Evolutionary conservation across 805 yeast species (phyloP), one percentile per base, ranked within the genome.

Genomic region (Saturnispora quitensis): DNA sequence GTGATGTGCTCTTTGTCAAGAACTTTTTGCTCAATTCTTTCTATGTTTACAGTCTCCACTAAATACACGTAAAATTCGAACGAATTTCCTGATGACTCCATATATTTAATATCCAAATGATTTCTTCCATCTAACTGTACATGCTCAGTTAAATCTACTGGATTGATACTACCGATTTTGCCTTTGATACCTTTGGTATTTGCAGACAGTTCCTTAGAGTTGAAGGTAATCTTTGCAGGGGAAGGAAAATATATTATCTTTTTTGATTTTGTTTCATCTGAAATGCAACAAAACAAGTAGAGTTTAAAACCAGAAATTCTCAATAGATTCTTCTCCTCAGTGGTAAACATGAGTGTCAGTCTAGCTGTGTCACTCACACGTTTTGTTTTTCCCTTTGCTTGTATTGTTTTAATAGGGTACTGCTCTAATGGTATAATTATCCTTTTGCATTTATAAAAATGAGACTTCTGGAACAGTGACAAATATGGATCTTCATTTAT

Each of bases 181-280:
- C 84, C 84, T 61, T 88, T 88, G 31, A 89, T 68, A 0, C 97
- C 97, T 51, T 82, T 78, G 2, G 82, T 77, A 53, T 79, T 79
- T 36, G 74, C 81, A 40, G 74, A 74, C 1, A 84, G 62, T 15
- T 63, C 66, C 2, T 56, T 54, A 5, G 73, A 74, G 61, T 91
- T 88, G 40, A 86, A 73, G 40, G 72, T 73, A 3, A 90, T 69
- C 60, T 86, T 95, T 45, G 82, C 69, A 5, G 87, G 88, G 27
- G 69, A 71, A 0, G 98, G 97, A 58, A 80, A 90, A 58, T 77
- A 79, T 9, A 88, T 58, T 9, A 64, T 55, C 51, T 62, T 57
- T 50, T 64, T 56, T 7, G 45, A 62, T 27, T 12, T 44, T 3
- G 45, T 36, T 1, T 55, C 59, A 42, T 66, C 65, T 18, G 65